These are phyloP conservation scores for Phallus indusiatus DNA, from an alignment of 768 basidiomycete species.

Conservation along the genomic window DNA sequence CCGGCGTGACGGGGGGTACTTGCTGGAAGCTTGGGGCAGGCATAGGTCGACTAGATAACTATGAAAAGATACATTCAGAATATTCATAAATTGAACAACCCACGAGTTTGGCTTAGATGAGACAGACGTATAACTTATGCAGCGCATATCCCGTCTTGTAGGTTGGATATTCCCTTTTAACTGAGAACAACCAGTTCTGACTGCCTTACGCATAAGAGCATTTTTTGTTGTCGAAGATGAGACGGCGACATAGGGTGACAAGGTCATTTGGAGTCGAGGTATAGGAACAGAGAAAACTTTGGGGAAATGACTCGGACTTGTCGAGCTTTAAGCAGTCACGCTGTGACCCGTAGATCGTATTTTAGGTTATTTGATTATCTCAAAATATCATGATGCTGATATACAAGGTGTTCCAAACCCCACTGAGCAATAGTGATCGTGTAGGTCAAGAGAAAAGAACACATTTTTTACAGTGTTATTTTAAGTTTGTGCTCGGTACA, in stretches of 20 bases:
- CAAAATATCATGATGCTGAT: too few species aligned
- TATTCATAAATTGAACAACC: background rate
- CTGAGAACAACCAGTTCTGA: background rate
- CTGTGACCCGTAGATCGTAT: too few species aligned
- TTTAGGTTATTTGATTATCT: too few species aligned
- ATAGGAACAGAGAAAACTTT: background rate
- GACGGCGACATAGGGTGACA: background rate
- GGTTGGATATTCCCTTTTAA: background rate
- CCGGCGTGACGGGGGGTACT: conserved; percentile 30
- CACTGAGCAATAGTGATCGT: too few species aligned
- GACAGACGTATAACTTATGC: background rate
- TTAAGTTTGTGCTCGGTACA: too few species aligned
- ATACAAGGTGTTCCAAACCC: too few species aligned
- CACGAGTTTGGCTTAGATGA: background rate
- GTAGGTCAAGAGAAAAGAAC: too few species aligned
- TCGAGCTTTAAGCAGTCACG: too few species aligned
- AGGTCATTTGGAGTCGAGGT: background rate
- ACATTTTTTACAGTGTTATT: too few species aligned
- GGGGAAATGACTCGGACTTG: background rate
- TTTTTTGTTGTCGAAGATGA: background rate
- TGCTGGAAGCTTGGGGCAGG: conserved; percentile 42
- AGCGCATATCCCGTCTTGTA: background rate
- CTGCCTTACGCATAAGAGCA: background rate
- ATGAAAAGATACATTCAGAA: background rate
- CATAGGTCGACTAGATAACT: conserved; percentile 42